Percentiles rank a stretch among this genome's conserved stretches.
phyloP scores from a whole-genome alignment of 1,139 yeast genomes.

The Trichomonascaceae sp. region DNA sequence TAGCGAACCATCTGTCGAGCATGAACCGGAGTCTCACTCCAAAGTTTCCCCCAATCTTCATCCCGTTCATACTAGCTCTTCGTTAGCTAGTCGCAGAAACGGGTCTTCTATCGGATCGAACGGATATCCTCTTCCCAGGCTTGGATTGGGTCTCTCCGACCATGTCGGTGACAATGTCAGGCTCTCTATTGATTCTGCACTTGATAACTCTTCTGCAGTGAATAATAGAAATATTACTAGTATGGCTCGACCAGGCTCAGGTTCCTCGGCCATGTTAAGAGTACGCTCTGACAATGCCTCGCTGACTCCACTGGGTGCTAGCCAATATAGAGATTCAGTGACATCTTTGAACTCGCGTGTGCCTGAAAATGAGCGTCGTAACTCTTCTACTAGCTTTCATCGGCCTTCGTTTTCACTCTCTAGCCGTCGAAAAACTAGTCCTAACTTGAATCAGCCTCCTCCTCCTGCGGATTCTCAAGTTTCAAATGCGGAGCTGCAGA shows the following conservation, averaged over 20 bases:
- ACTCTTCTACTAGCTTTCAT: slow-evolving; percentile 17
- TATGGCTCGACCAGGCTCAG: slow-evolving; percentile 12
- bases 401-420: slow-evolving; percentile 25
- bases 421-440: slow-evolving; percentile 19
- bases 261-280: slow-evolving; percentile 1
- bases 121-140: background rate
- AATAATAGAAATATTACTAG: background rate
- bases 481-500: slow-evolving; percentile 22
- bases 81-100: background rate
- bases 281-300: slow-evolving; percentile 5
- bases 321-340: slow-evolving; percentile 13
- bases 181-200: slow-evolving; percentile 10
- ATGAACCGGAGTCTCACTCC: background rate
- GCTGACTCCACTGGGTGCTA: background rate
- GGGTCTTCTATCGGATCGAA: background rate
- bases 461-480: slow-evolving; percentile 7
- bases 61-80: background rate
- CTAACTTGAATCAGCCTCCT: slow-evolving; percentile 12
- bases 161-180: slow-evolving; percentile 3
- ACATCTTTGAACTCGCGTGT: slow-evolving; percentile 14
- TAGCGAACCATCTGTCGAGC: background rate
- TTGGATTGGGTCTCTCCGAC: background rate
- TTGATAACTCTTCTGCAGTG: background rate
- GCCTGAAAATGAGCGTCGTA: slow-evolving; percentile 10
- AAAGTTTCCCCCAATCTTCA: background rate